phyloP scores from a whole-genome alignment of 345 rosid genomes.

The Iberis pinnata region DNA sequence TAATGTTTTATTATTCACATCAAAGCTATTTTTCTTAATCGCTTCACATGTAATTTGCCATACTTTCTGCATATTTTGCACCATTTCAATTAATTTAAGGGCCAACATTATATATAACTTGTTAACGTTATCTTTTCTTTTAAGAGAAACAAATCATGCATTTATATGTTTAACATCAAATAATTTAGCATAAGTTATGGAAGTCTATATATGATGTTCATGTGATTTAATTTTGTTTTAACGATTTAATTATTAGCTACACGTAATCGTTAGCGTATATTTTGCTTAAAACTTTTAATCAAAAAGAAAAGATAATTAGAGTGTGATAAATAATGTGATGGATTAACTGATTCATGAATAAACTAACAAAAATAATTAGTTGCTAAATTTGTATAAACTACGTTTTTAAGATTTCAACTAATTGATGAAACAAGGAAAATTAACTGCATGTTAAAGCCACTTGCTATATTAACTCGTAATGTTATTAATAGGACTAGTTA shows the following conservation, averaged over 20 bases:
- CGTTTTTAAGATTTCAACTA: background rate
- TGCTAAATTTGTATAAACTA: background rate
- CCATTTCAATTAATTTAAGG: too few relatives aligned
- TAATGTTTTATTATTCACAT: background rate
- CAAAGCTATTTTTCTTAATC: too few relatives aligned
- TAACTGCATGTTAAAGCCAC: background rate
- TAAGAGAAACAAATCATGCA: background rate
- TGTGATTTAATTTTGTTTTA: too few relatives aligned
- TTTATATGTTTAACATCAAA: background rate
- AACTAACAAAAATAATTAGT: background rate
- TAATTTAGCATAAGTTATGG: background rate
- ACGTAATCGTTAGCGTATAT: slow-evolving; percentile 17
- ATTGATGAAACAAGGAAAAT: background rate
- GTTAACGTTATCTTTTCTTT: too few relatives aligned
- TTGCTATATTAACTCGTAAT: slow-evolving; percentile 9
- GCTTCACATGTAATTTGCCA: slow-evolving; percentile 11
- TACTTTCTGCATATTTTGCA: background rate
- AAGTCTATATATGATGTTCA: too few relatives aligned
- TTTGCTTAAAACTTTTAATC: slow-evolving; percentile 15
- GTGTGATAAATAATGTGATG: slow-evolving; percentile 12
- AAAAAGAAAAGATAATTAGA: slow-evolving; percentile 5
- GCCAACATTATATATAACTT: background rate
- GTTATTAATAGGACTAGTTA: too few relatives aligned
- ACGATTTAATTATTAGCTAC: slow-evolving; percentile 1
- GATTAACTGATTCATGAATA: slow-evolving; percentile 10